These are phyloP conservation scores for Fraxinus floribunda DNA, from an alignment of 305 asterid species.

Conservation along the genomic window DNA sequence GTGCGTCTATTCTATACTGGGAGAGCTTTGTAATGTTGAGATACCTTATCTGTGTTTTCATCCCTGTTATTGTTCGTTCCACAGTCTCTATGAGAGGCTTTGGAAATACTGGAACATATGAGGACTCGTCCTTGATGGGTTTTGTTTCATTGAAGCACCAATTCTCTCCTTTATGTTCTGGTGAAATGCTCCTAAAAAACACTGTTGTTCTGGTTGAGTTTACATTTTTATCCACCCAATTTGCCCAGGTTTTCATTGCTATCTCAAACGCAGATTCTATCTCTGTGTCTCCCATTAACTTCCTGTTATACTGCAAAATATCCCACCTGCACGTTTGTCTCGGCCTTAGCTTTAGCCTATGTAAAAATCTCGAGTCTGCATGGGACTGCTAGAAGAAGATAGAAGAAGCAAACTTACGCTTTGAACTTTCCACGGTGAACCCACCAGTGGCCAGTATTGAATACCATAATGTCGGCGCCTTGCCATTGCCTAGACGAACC, in stretches of 20 bases:
- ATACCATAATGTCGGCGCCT: slow-evolving; percentile 24
- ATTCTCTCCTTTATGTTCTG: slow-evolving; percentile 20
- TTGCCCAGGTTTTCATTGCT: slow-evolving; percentile 28
- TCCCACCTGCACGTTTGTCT: slow-evolving; percentile 25
- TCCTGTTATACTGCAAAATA: slow-evolving; percentile 16
- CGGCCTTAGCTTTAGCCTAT: background rate
- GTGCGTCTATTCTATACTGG: slow-evolving; percentile 25
- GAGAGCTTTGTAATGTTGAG: slow-evolving; percentile 26
- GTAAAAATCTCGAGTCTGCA: background rate
- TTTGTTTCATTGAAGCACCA: slow-evolving; percentile 26
- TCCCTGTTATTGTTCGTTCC: slow-evolving; percentile 13
- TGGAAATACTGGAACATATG: slow-evolving; percentile 1
- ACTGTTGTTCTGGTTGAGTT: slow-evolving; percentile 23
- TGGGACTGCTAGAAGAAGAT: background rate
- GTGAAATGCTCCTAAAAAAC: slow-evolving; percentile 27
- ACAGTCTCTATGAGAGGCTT: slow-evolving; percentile 13
- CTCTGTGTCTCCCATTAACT: slow-evolving; percentile 8
- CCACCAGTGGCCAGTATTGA: slow-evolving; percentile 26
- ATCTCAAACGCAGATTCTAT: slow-evolving; percentile 24
- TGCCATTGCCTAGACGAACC: slow-evolving; percentile 21
- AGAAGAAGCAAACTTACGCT: slow-evolving; percentile 23
- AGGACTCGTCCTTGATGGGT: slow-evolving; percentile 11
- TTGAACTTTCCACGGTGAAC: slow-evolving; percentile 23
- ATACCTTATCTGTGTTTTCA: slow-evolving; percentile 21
- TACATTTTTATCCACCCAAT: slow-evolving; percentile 22